phyloP scores from a whole-genome alignment of 1,139 yeast genomes.

The Geotrichum cucujoidarum region DNA sequence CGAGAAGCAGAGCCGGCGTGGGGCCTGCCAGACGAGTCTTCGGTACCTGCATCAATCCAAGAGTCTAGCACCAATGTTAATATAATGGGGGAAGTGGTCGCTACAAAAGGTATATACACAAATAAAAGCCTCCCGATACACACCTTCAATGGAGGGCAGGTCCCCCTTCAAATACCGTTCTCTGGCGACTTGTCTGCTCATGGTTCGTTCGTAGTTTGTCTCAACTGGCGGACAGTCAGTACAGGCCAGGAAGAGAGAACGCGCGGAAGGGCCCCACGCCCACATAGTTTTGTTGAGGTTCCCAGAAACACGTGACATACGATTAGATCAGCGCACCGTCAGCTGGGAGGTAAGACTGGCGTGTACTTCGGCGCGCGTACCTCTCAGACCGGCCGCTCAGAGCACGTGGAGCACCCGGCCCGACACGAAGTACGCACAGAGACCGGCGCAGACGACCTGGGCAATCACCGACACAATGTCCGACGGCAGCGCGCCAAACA shows the following conservation, averaged over 20 bases:
- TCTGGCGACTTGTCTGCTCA: slow-evolving; percentile 4
- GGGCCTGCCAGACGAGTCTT: background rate
- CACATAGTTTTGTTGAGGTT: background rate
- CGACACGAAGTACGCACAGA: background rate
- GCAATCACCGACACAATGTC: slow-evolving; percentile 26
- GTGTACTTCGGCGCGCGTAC: background rate
- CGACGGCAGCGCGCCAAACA: slow-evolving; percentile 26
- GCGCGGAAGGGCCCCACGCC: too few species aligned
- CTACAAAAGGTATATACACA: background rate
- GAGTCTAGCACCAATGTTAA: background rate
- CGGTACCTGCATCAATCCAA: slow-evolving; percentile 3
- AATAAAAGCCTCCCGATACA: background rate
- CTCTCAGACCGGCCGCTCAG: background rate
- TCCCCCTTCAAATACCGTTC: slow-evolving; percentile 1
- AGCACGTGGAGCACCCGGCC: background rate
- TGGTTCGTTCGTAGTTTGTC: background rate
- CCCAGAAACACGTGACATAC: background rate
- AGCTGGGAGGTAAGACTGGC: slow-evolving; percentile 5
- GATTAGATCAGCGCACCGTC: too few species aligned
- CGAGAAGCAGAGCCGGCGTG: background rate
- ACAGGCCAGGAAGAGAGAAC: background rate
- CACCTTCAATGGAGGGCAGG: slow-evolving; percentile 3
- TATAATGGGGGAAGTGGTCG: background rate
- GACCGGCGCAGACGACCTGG: slow-evolving; percentile 19
- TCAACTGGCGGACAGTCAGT: background rate